Base-by-base conservation (phyloP, 495 filamentous ascomycete species). In the Penicillium cosmopolitanum region DNA sequence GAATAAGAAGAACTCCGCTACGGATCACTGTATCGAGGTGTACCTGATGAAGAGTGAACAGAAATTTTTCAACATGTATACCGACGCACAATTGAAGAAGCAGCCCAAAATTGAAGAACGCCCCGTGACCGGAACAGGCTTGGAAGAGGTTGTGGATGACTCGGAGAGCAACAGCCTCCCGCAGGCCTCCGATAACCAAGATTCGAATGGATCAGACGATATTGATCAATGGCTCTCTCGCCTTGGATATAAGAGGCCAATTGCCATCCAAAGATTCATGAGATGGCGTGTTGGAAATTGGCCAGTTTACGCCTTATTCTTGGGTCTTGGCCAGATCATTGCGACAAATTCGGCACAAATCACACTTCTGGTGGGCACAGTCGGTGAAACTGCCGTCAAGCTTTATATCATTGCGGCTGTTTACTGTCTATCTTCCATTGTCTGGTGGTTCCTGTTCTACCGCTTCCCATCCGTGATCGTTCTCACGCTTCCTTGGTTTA, bases 291-390 rank as follows among this genome's bases (percentile, higher is more conserved):
- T 70, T 36, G 71, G 66, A 11, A 81, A 87, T 53, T 90, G 87
- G 87, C 87, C 86, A 3, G 53, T 89, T 9, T 90, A 90, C 68
- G 74, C 84, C 19, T 79, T 90, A 64, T 66, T 88, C 23, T 77
- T 90, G 16, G 84, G 85, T 35, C 76, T 88, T 62, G 85, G 84
- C 6, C 87, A 89, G 66, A 82, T 89, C 57, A 80, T 89, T 44
- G 84, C 87, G 0, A 83, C 84, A 50, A 89, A 87, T 64, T 87
- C 84, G 0, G 87, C 88, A 70, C 87, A 89, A 59, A 85, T 89
- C 66, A 87, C 85, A 5, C 80, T 90, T 13, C 71, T 90, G 19
- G 82, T 78, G 5, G 87, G 86, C 21, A 79, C 83, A 57, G 74
- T 84, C 13, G 85, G 82, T 16, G 76, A 89, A 64, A 77, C 83